Conservation (phyloP, 106 monocot species). For the Posidonia australis region DNA sequence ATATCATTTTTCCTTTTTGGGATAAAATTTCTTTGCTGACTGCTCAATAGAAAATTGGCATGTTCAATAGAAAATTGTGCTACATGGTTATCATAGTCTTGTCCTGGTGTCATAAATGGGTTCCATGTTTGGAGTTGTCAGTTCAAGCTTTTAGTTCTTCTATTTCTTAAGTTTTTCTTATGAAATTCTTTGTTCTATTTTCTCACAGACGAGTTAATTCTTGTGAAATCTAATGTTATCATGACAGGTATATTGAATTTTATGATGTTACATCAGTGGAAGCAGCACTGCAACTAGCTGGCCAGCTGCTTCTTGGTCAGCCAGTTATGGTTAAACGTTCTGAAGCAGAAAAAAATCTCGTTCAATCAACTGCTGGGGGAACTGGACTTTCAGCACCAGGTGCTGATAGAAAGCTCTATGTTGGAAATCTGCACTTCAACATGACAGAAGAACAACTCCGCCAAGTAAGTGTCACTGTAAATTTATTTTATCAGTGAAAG, state of each 20-base stretch:
- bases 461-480: constrained; percentile 24
- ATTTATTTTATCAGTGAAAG: background rate
- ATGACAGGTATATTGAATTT: constrained; percentile 71
- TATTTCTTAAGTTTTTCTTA: no score
- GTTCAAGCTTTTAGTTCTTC: no score
- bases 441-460: constrained; percentile 72
- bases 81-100: background rate
- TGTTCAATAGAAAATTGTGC: background rate
- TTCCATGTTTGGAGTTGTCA: no score
- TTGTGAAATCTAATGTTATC: background rate
- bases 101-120: no score
- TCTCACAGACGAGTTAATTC: background rate
- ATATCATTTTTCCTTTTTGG: no score
- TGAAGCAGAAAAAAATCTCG: constrained; percentile 92
- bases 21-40: no score
- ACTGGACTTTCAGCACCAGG: constrained; percentile 22
- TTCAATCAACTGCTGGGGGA: constrained; percentile 39
- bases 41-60: background rate
- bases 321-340: constrained; percentile 90
- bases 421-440: constrained; percentile 74
- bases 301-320: constrained; percentile 74
- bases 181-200: background rate
- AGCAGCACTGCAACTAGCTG: constrained; percentile 52
- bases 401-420: constrained; percentile 68
- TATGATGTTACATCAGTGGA: constrained; percentile 76